Base-by-base conservation (phyloP, 306 rosid genomes). In the Quercus engelmannii region DNA sequence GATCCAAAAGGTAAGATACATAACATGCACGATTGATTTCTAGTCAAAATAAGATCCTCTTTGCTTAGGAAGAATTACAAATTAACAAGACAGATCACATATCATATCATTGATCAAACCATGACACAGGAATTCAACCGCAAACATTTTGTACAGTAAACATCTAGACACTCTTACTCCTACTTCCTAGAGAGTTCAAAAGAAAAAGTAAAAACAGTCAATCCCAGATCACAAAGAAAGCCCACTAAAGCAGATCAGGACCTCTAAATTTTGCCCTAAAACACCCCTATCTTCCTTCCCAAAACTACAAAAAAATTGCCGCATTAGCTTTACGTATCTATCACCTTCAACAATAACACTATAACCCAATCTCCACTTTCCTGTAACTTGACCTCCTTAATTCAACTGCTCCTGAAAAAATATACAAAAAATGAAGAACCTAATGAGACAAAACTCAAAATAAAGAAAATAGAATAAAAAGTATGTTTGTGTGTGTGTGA, bases 101-200 rank as follows among this genome's bases (percentile, higher is more conserved):
- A 69, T 30, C 55, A 69, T 69, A 69, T 12, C 55, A 10, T 3
- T 51, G 67, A 55, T 69, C 73, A 69, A 21, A 65, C 68, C 74
- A 69, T 79, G 54, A 69, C 41, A 69, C 31, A 11, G 51, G 35
- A 78, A 78, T 71, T 76, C 84, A 75, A 83, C 86, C 49, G 81
- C 89, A 76, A 83, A 71, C 84, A 80, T 71, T 90, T 88, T 88
- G 85, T 88, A 88, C 94, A 90, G 46, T 38, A 38, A 38, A 38
- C 46, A 41, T 8, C 46, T 41, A 41, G 46, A 8, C 11, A 41
- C 46, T 38, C 46, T 41, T 41, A 41, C 46, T 41, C 46, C 46
- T 38, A 38, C 46, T 8, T 41, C 46, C 46, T 41, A 41, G 46
- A 41, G 46, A 41, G 46, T 41, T 41, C 46, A 41, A 41, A 41